Evolutionary conservation across 352 stramenopile species (phyloP), one percentile per base, ranked within the genome.

Genomic region (Globisporangium irregulare): DNA sequence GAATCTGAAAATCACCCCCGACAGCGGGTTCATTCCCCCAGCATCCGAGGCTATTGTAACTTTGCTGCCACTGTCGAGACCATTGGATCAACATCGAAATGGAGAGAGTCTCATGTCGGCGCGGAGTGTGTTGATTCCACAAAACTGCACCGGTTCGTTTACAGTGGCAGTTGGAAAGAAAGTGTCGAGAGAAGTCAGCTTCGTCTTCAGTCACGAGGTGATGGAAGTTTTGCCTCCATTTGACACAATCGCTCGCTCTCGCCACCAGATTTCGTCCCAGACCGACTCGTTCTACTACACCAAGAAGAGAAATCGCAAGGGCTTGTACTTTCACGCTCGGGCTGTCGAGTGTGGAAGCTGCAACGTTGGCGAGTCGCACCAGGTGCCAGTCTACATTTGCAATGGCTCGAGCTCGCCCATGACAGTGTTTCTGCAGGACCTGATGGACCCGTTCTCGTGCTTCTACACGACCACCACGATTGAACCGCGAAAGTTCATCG

Each of bases 271-370:
- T 25, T 91, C 80, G 29, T 81, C 79, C 18, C 86, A 94, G 34
- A 91, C 84, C 1, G 84, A 94, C 70, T 89, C 86, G 9, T 94
- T 93, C 71, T 94, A 94, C 71, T 94, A 93, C 71, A 93, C 86
- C 2, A 94, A 93, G 63, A 88, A 82, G 51, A 74, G 79, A 29
- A 90, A 89, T 54, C 87, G 86, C 24, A 74, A 76, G 36, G 87
- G 85, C 0, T 63, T 96, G 46, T 96, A 94, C 66, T 96, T 96
- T 62, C 86, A 94, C 41, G 85, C 88, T 5, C 81, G 83, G 64
- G 85, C 83, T n/a, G 86, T 96, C 36, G 88, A 96, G 36, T 96
- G 85, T 64, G 88, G 88, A 41, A 86, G 75, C 50, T 92, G 83
- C 66, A 73, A 78, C 29, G 77, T 94, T 46, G 85, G 84, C 27